phyloP scores from a whole-genome alignment of 1,139 yeast genomes.

The Blastobotrys serpentis region DNA sequence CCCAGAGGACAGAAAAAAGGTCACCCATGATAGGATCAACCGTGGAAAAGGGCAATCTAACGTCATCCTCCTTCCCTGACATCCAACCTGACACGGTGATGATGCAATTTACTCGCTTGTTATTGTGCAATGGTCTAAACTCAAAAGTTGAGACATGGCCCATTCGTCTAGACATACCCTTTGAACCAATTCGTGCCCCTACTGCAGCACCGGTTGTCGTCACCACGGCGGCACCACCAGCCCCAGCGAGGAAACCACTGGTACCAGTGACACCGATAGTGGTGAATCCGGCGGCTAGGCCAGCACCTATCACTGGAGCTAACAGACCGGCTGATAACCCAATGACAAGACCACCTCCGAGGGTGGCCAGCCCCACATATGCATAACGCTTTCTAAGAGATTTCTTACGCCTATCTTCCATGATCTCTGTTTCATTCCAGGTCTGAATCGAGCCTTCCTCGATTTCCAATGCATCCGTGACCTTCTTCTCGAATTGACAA shows the following conservation, averaged over 20 bases:
- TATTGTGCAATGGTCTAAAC: constrained; percentile 87
- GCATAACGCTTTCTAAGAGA: constrained; percentile 69
- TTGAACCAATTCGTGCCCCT: constrained; percentile 85
- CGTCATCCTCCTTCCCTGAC: constrained; percentile 94
- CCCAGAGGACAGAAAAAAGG: constrained; percentile 88
- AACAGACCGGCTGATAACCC: constrained; percentile 93
- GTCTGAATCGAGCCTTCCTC: constrained; percentile 72
- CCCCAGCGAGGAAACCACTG: constrained; percentile 87
- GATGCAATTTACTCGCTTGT: constrained; percentile 80
- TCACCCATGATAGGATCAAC: constrained; percentile 99
- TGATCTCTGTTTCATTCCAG: constrained; percentile 70
- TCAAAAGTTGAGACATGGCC: constrained; percentile 95
- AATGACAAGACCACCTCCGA: constrained; percentile 94
- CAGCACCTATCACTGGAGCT: constrained; percentile 98
- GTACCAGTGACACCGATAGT: constrained; percentile 95
- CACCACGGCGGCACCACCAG: constrained; percentile 94
- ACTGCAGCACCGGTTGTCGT: constrained; percentile 89
- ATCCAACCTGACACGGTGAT: constrained; percentile 98
- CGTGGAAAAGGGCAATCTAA: constrained; percentile 91
- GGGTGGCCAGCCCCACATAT: constrained; percentile 90
- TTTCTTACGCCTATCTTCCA: constrained; percentile 65
- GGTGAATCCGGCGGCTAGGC: constrained; percentile 94
- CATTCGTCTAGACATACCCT: constrained; percentile 81
- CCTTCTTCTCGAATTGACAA: constrained; percentile 83
- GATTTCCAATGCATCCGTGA: constrained; percentile 85